Base-by-base conservation (phyloP, 129 eudicot species). In the Chrysanthemum lavandulifolium region DNA sequence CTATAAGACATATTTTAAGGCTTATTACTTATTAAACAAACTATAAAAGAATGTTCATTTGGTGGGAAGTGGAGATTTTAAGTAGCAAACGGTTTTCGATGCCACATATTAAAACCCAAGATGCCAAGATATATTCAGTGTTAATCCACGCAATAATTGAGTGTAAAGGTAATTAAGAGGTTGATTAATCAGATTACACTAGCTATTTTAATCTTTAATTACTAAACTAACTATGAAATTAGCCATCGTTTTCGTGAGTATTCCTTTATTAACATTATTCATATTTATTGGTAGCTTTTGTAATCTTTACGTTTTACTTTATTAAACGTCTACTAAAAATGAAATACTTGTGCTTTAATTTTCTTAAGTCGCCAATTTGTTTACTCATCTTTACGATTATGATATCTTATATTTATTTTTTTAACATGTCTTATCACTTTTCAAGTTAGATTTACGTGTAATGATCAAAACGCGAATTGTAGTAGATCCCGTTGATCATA, bases 101-200 rank as follows among this genome's bases (percentile, higher is more conserved):
- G 81, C 81, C 76, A 77, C 81, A 62, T 61, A 61, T 62, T 2
- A 59, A 61, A 29, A 77, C 45, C 63, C 5, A 60, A 69, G 60
- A 76, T 29, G 4, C 65, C 43, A 47, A 5, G 75, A 60, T 61
- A 60, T 64, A 21, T 18, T 65, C 50, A 21, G 14, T 19, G 64
- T 68, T 76, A 51, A 68, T 76, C 76, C 76, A 77, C 76, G 76
- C 51, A 77, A 51, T 69, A 69, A 65, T 61, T 53, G 58, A 62
- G 76, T 78, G 81, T 78, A 63, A 70, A 69, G 72, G 61, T 77
- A 36, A 69, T 69, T 61, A 61, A 77, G 53, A 62, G 59, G 50
- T 15, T 76, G 75, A 68, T 59, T 68, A 60, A 59, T 76, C 80
- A 59, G 80, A 68, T 56, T 59, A 68, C 80, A 76, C 80, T 59